Percentiles rank a stretch among this genome's conserved stretches.
These are phyloP conservation scores for Daldinia decipiens DNA, from an alignment of 495 filamentous ascomycete genomes.

Conservation along the genomic window DNA sequence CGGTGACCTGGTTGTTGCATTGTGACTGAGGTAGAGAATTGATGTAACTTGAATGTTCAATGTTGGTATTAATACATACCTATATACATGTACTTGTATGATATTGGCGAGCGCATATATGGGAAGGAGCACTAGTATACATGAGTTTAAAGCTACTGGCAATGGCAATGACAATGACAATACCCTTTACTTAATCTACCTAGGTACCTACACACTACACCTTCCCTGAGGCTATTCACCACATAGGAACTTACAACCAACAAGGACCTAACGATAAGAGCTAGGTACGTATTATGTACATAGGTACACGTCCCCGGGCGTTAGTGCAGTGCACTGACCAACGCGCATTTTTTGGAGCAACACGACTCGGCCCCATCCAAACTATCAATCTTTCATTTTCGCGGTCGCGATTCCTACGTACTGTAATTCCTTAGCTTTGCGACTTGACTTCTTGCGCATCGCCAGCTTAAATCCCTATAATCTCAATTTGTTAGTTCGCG, in stretches of 20 bases:
- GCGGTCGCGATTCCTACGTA: constrained; percentile 12
- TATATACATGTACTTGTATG: too few relatives aligned
- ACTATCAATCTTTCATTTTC: constrained; percentile 27
- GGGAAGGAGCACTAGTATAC: background rate
- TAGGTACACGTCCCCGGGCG: background rate
- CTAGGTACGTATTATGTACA: background rate
- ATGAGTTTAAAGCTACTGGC: too few relatives aligned
- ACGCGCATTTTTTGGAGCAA: constrained; percentile 22
- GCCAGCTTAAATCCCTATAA: background rate
- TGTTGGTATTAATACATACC: too few relatives aligned
- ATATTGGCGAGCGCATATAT: too few relatives aligned
- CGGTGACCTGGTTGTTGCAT: constrained; percentile 20
- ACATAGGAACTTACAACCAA: too few relatives aligned
- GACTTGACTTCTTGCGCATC: constrained; percentile 17
- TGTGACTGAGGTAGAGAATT: background rate
- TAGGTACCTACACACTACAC: background rate
- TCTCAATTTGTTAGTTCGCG: background rate
- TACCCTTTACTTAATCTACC: too few relatives aligned
- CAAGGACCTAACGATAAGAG: too few relatives aligned
- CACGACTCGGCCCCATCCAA: constrained; percentile 29
- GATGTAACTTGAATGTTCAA: too few relatives aligned
- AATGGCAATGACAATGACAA: too few relatives aligned
- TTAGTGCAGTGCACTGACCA: constrained; percentile 20
- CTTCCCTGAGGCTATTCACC: background rate
- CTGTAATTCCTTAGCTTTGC: background rate